Base-by-base conservation (phyloP, 345 rosid species). In the Anacardium occidentale region DNA sequence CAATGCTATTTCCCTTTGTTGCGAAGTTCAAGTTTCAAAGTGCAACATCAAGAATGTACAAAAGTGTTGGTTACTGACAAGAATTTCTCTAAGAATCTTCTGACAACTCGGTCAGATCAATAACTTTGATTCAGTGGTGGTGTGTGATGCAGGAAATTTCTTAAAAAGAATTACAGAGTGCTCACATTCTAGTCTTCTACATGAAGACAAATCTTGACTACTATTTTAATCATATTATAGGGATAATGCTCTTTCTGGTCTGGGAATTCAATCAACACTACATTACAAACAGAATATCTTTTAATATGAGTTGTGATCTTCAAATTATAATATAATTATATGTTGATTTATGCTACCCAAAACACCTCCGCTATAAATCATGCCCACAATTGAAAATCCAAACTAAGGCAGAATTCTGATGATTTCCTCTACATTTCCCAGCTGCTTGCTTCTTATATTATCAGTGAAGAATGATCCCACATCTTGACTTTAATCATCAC, bases 401-500 rank as follows among this genome's bases (percentile, higher is more conserved):
- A 14, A 50, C 42, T 37, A n/a, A 15, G 4, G 5, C 53, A 50
- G 42, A 5, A 50, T 3, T 50, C 53, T 50, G 53, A n/a, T 13
- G n/a, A 17, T 50, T 50, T 17, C 5, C 53, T 17, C 5, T 6
- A 37, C 7, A 37, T 37, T 37, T 37, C 3, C 14, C 18, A 6
- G 14, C 70, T 32, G 59, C 37, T 24, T 50, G 7, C 25, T 1
- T 15, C 0, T 11, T 8, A 47, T 25, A 29, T 7, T 1, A 26
- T 70, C 7, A 13, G 34, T 21, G 25, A 37, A 59, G 21, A 67
- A 22, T 22, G 14, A 32, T 57, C 78, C 61, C 72, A 70, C 64
- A 1, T 20, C 50, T n/a, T 11, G 56, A 47, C 71, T 70, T 75
- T 53, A 53, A 77, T 53, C 66, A 32, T 32, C 37, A 32, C 37